Conservation (phyloP, 306 rosid genomes). For the Begonia fuchsioides region DNA sequence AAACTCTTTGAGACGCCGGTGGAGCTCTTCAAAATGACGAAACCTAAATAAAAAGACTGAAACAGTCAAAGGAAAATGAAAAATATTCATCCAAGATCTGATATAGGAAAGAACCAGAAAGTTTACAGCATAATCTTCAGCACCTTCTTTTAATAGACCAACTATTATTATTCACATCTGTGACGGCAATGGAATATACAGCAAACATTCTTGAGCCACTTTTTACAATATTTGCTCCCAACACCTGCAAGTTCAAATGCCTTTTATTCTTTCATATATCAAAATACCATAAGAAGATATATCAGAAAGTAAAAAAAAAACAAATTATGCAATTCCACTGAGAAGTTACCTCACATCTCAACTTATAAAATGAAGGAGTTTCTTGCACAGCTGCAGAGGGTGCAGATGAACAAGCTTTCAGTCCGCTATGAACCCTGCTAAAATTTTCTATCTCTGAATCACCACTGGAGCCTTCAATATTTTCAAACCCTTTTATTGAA, state of each 20-base stretch:
- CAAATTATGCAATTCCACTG: slow-evolving; percentile 9
- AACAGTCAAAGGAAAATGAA: slow-evolving; percentile 1
- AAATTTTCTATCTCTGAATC: slow-evolving; percentile 54
- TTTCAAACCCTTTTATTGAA: slow-evolving; percentile 28
- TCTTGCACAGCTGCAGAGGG: slow-evolving; percentile 34
- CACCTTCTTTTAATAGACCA: slow-evolving; percentile 99
- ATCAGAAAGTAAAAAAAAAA: slow-evolving; percentile 6
- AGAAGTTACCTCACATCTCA: slow-evolving; percentile 85
- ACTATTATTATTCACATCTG: slow-evolving; percentile 74
- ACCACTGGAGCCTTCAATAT: slow-evolving; percentile 53
- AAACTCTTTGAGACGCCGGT: slow-evolving; percentile 83
- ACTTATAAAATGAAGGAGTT: slow-evolving; percentile 48
- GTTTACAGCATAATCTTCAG: slow-evolving; percentile 13
- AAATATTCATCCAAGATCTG: slow-evolving; percentile 2
- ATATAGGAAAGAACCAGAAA: slow-evolving; percentile 7
- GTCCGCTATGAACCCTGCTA: slow-evolving; percentile 73
- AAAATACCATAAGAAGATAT: slow-evolving; percentile 10
- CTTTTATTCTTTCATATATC: slow-evolving; percentile 13
- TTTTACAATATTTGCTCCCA: slow-evolving; percentile 95
- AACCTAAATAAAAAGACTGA: slow-evolving; percentile 35
- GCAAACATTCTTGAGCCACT: slow-evolving; percentile 92
- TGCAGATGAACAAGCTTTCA: slow-evolving; percentile 72
- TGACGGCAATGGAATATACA: slow-evolving; percentile 80
- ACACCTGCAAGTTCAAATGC: slow-evolving; percentile 50
- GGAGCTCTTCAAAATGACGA: slow-evolving; percentile 99